phyloP scores from a whole-genome alignment of 805 yeast genomes.

The Saturnispora sanitii region DNA sequence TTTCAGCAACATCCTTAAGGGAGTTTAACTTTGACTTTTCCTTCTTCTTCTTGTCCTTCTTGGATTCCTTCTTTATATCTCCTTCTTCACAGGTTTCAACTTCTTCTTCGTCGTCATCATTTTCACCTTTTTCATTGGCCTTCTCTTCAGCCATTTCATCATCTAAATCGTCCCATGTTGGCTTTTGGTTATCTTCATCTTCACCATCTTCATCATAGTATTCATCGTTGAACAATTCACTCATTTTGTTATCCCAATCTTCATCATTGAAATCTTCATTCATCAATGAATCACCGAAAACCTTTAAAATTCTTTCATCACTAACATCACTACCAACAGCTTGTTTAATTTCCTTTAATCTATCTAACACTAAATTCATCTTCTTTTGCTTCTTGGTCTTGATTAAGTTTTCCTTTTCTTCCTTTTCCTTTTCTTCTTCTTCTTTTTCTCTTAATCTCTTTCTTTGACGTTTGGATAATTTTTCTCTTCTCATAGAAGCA shows the following conservation, averaged over 20 bases:
- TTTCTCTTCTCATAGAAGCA: conserved; percentile 80
- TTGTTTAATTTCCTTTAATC: conserved; percentile 51
- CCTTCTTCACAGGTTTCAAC: conserved; percentile 32
- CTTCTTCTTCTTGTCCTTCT: conserved; percentile 40
- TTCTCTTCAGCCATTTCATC: conserved; percentile 30
- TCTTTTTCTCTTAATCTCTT: conserved; percentile 66
- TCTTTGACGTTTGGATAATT: conserved; percentile 64
- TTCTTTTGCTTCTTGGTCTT: conserved; percentile 68
- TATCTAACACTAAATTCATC: conserved; percentile 66
- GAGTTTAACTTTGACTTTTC: conserved; percentile 54
- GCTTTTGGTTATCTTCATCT: conserved; percentile 32
- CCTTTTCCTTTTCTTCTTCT: conserved; percentile 39
- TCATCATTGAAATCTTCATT: conserved; percentile 83
- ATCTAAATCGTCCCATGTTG: conserved; percentile 52
- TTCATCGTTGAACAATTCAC: conserved; percentile 76
- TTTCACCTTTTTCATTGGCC: conserved; percentile 12
- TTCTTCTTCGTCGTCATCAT: conserved; percentile 29
- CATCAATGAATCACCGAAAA: conserved; percentile 65
- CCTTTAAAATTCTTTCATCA: conserved; percentile 49
- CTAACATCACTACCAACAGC: conserved; percentile 58
- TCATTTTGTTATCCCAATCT: conserved; percentile 86
- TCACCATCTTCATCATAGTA: conserved; percentile 54
- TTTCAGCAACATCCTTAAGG: conserved; percentile 59
- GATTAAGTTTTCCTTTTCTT: conserved; percentile 48
- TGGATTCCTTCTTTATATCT: conserved; percentile 22